These are phyloP conservation scores for Lasiodiplodia gonubiensis DNA, from an alignment of 2,329 filamentous ascomycete genomes.

Conservation along the genomic window DNA sequence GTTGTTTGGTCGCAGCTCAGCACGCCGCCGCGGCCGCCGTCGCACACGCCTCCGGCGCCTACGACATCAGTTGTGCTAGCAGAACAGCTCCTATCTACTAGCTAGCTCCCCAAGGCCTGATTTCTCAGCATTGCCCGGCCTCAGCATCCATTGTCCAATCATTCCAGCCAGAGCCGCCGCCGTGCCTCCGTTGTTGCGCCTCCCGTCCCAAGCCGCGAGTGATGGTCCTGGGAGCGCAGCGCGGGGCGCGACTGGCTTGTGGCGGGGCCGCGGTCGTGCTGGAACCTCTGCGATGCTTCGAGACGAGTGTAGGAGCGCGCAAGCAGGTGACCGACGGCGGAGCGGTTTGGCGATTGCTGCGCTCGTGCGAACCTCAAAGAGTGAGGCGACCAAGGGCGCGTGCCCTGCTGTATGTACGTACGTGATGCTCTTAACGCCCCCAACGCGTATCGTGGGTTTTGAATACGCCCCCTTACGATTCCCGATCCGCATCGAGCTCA, in stretches of 20 bases:
- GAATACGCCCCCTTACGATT: neutral
- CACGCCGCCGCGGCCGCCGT: slow-evolving; percentile 14
- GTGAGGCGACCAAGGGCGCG: slow-evolving; percentile 10
- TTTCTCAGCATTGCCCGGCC: neutral
- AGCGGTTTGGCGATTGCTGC: slow-evolving; percentile 5
- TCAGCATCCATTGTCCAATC: slow-evolving; percentile 5
- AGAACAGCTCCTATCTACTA: slow-evolving; percentile 16
- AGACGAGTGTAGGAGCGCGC: slow-evolving; percentile 3
- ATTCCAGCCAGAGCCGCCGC: neutral
- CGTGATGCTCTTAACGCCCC: neutral
- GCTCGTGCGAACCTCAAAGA: neutral
- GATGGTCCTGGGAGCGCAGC: slow-evolving; percentile 4
- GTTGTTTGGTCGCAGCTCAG: slow-evolving; percentile 9
- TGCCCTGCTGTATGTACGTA: slow-evolving; percentile 1
- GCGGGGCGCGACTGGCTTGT: slow-evolving; percentile 8
- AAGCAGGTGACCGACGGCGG: neutral
- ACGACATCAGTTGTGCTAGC: slow-evolving; percentile 10
- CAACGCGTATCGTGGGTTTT: neutral
- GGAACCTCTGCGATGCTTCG: neutral
- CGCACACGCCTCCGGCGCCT: slow-evolving; percentile 6
- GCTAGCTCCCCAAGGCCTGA: neutral
- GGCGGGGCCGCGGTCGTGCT: slow-evolving; percentile 9
- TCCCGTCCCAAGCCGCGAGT: slow-evolving; percentile 7
- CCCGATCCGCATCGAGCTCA: neutral
- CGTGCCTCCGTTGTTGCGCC: slow-evolving; percentile 6